A percentile compares a stretch with the other conserved stretches of the same genome.
Evolutionary conservation across 768 basidiomycete genomes (phyloP).

Genomic region (Serendipita indica): DNA sequence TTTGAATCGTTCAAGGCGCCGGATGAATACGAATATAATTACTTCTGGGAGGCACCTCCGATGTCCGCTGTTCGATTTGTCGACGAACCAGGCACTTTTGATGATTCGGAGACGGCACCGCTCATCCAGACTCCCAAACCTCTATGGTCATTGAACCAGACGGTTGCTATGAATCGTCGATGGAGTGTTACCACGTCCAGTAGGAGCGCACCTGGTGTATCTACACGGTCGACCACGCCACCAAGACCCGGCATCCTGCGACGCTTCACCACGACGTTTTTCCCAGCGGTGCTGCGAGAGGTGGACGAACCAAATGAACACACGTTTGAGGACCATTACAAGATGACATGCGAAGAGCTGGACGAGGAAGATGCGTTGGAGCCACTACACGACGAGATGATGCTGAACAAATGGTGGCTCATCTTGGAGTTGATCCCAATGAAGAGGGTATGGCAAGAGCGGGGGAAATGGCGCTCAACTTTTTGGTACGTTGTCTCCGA

Average conservation of each 20-base stretch:
- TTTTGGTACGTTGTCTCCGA: conserved; percentile 5
- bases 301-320: conserved; percentile 3
- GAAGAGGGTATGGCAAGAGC: conserved; percentile 5
- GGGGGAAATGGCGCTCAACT: background rate
- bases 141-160: background rate
- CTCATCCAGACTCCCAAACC: background rate
- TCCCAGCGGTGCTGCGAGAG: background rate
- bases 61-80: background rate
- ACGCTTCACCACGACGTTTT: background rate
- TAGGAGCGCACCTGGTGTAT: background rate
- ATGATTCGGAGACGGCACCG: background rate
- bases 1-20: background rate
- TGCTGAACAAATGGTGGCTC: background rate
- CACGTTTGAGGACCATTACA: conserved; percentile 8
- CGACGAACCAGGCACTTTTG: background rate
- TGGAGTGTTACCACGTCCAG: background rate
- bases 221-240: background rate
- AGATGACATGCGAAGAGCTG: background rate
- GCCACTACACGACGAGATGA: conserved; percentile 4
- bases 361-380: conserved; percentile 8
- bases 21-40: background rate
- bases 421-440: background rate
- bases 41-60: background rate
- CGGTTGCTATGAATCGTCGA: background rate
- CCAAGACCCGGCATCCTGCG: background rate